A percentile compares a stretch with the other conserved stretches of the same genome.
Conservation (phyloP, 2,329 filamentous ascomycete genomes). For the Ascochyta pisi region DNA sequence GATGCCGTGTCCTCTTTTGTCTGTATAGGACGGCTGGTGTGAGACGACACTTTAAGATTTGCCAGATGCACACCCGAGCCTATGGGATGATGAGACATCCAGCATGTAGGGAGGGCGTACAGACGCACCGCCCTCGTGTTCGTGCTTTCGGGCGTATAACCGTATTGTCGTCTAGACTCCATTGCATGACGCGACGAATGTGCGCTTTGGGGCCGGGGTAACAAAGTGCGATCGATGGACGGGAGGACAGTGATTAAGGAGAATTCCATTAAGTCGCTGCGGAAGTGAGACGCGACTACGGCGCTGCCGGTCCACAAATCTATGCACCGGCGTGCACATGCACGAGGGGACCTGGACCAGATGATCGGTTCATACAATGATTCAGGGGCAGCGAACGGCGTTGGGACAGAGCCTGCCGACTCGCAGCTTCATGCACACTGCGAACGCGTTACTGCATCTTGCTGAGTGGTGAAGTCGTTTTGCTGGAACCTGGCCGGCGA, state of each 20-base stretch:
- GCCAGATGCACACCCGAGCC: background rate
- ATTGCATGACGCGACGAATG: background rate
- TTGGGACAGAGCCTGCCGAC: background rate
- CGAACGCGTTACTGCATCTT: background rate
- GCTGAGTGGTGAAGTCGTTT: constrained; percentile 3
- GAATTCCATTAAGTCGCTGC: background rate
- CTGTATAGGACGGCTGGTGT: background rate
- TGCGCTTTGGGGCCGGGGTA: background rate
- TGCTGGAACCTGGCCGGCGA: constrained; percentile 3
- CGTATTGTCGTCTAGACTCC: background rate
- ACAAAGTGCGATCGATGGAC: background rate
- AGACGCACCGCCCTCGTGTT: background rate
- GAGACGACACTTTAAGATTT: background rate
- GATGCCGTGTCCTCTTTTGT: background rate
- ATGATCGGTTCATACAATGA: constrained; percentile 2
- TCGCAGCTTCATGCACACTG: background rate
- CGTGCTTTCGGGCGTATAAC: background rate
- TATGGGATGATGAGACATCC: background rate
- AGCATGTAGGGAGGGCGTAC: constrained; percentile 1
- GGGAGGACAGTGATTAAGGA: background rate
- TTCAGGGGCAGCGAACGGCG: background rate
- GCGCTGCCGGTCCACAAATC: background rate
- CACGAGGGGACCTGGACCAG: constrained; percentile 5
- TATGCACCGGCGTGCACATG: background rate
- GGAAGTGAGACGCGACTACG: background rate